Conservation (phyloP, 108 stramenopile species). For the Stephanodiscus minutulus region DNA sequence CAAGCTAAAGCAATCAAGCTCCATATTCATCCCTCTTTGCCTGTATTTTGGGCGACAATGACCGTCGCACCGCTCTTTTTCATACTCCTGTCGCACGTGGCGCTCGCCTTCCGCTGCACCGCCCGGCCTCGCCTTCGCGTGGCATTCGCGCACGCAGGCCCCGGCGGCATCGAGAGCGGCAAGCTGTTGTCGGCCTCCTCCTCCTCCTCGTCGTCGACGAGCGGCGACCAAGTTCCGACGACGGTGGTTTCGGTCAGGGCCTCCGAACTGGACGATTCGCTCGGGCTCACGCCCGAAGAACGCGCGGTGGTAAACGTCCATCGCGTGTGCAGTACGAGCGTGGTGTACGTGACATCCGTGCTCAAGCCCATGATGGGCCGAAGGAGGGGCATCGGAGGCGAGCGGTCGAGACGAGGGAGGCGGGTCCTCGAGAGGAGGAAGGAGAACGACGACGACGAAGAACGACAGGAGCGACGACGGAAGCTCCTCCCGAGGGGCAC, state of each 20-base stretch:
- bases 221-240: neutral
- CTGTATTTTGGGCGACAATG: neutral
- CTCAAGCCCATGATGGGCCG: constrained; percentile 10
- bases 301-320: constrained; percentile 63
- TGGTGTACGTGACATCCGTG: constrained; percentile 75
- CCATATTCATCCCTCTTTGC: neutral
- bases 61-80: neutral
- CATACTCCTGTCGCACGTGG: neutral
- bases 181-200: neutral
- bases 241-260: constrained; percentile 17
- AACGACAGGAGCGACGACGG: neutral
- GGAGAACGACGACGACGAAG: neutral
- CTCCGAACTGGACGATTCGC: constrained; percentile 23
- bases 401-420: neutral
- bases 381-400: neutral
- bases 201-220: neutral
- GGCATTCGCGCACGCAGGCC: neutral
- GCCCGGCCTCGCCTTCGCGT: neutral
- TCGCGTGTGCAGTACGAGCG: constrained; percentile 58
- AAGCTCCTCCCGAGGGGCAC: constrained; percentile 24
- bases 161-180: too few relatives aligned
- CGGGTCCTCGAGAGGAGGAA: neutral
- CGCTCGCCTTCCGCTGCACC: neutral
- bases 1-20: too few relatives aligned
- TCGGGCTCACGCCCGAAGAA: constrained; percentile 59